Evolutionary conservation across 805 yeast species (phyloP).

Genomic region (Yarrowia sp.): DNA sequence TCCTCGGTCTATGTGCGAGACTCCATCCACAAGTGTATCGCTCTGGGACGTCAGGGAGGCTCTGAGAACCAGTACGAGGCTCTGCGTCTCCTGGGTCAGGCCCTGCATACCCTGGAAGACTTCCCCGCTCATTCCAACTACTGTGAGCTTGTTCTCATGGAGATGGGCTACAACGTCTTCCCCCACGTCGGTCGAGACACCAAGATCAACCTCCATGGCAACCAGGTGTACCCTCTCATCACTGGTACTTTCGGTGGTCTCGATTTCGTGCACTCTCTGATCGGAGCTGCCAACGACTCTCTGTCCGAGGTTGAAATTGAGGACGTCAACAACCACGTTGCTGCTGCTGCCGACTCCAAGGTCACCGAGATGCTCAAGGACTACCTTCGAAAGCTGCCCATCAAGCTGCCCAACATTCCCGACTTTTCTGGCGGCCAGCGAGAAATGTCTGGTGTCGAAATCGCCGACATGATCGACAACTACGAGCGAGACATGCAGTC

Average conservation of each 20-base stretch:
- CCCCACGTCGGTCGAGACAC: conserved; percentile 45
- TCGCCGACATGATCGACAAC: conserved; percentile 37
- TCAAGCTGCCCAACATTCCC: conserved; percentile 38
- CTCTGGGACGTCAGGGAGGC: conserved; percentile 42
- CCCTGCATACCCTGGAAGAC: conserved; percentile 45
- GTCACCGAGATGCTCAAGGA: conserved; percentile 40
- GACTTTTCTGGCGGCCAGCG: conserved; percentile 30
- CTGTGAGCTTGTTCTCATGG: conserved; percentile 42
- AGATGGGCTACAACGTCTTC: conserved; percentile 43
- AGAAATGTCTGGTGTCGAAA: conserved; percentile 26
- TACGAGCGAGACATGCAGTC: conserved; percentile 34
- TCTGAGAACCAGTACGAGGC: conserved; percentile 42
- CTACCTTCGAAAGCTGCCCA: conserved; percentile 42
- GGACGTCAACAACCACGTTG: conserved; percentile 42
- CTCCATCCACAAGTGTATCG: conserved; percentile 42
- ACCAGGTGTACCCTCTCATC: conserved; percentile 44
- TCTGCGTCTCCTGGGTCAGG: conserved; percentile 44
- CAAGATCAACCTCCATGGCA: conserved; percentile 42
- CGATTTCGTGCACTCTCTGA: conserved; percentile 44
- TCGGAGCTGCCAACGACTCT: conserved; percentile 45
- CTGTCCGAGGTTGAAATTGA: conserved; percentile 44
- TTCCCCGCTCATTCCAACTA: conserved; percentile 45
- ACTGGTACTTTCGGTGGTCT: conserved; percentile 46
- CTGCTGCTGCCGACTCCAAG: conserved; percentile 30
- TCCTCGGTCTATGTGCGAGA: conserved; percentile 43